Evolutionary conservation across 176 grass and related monocot genomes (phyloP), one percentile per base, ranked within the genome.

Genomic region (barley (Hordeum vulgare)): DNA sequence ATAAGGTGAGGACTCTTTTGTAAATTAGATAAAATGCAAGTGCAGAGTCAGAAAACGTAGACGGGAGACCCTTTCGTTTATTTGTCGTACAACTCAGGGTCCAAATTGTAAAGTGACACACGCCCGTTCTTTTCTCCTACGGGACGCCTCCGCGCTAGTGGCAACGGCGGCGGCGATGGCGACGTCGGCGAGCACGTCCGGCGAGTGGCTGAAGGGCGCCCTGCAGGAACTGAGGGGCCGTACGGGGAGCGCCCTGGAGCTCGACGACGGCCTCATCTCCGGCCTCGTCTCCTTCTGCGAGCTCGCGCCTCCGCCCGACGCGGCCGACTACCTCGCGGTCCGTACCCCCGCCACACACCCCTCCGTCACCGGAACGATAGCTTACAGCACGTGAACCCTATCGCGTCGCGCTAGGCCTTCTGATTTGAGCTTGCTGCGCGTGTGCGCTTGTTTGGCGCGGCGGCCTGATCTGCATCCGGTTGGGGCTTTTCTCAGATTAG

Each of bases 241-340:
- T 25, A 89, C 90, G 23, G 89, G 87, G 20, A 78, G 83, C 31
- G 74, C 54, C 7, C 67, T 96, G 60, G 83, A 91, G 59, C 78
- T 98, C 18, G 93, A 98, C 70, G 75, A 71, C 2, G 96, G 95
- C 71, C 96, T 98, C 83, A 94, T 98, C 85, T 88, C 87, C 24
- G 93, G 93, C 42, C 96, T 98, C 85, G 93, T 98, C 51, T 96
- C 96, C 83, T 98, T 96, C 79, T 98, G 96, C 80, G 91, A 98
- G 85, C 91, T 98, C 81, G 96, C 93, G 31, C 93, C 96, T 79
- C 93, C 93, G 15, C 83, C 80, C 33, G 93, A 98, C 76, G 89
- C 93, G 26, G 93, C 96, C 66, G 93, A 93, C 83, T 98, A 98
- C 84, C 90, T 98, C 49, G 78, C 76, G 61, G 96, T 98, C 35